Evolutionary conservation across 768 basidiomycete species (phyloP).

Genomic region (Hygrophorus pudorinus): DNA sequence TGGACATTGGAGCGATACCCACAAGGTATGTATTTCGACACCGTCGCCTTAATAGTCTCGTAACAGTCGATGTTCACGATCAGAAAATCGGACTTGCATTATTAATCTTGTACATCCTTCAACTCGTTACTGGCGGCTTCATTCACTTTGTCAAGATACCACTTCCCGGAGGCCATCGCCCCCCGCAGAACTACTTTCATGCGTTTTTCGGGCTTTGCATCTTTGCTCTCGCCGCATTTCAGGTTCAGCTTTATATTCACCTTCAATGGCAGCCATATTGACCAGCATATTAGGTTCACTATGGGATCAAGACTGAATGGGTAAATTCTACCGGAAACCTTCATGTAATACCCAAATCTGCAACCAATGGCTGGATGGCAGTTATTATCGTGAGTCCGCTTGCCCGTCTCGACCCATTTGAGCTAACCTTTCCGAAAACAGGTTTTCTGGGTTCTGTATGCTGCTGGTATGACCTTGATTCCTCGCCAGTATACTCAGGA

Average conservation of each 20-base stretch:
- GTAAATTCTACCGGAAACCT: conserved; percentile 19
- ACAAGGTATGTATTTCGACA: conserved; percentile 9
- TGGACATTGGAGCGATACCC: conserved; percentile 32
- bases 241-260: no score
- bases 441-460: conserved; percentile 40
- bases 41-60: not conserved
- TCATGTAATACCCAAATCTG: conserved; percentile 26
- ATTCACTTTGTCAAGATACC: conserved; percentile 45
- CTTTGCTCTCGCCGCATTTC: conserved; percentile 42
- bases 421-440: conserved; percentile 12
- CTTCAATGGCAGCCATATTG: not conserved
- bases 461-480: conserved; percentile 29
- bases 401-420: not conserved
- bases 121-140: conserved; percentile 36
- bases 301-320: conserved; percentile 42
- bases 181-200: conserved; percentile 48
- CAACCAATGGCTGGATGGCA: conserved; percentile 39
- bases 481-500: conserved; percentile 39
- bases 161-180: conserved; percentile 28
- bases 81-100: conserved; percentile 44
- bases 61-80: not conserved
- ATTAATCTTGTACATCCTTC: conserved; percentile 42
- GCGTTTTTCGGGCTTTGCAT: conserved; percentile 44
- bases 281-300: conserved; percentile 27
- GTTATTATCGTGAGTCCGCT: conserved; percentile 26